Base-by-base conservation (phyloP, 345 rosid genomes). In the Xanthoceras sorbifolium region DNA sequence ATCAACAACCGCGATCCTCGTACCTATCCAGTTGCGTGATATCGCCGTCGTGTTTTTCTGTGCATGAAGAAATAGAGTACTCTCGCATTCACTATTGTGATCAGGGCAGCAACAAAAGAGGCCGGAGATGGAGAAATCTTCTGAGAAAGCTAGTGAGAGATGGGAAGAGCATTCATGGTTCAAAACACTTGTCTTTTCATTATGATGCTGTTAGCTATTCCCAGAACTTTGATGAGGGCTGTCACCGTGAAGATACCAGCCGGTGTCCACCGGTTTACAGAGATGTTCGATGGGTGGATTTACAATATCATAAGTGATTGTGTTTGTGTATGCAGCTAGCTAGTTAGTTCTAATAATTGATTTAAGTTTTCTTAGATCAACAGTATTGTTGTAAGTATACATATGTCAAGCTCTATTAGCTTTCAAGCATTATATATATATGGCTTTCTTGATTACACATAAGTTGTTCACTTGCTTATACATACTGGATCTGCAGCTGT, bases 131-230 rank as follows among this genome's bases (percentile, higher is more conserved):
- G 89, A 71, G 88, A 68, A 77, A 81, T 62, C 61, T 91, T 20
- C 77, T 91, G 22, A 86, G 86, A 78, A 85, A 84, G 78, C 42
- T 90, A 26, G 84, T 84, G 28, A 83, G 75, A 29, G 85, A 83
- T 23, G 87, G 82, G 42, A 86, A 71, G 82, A 82, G 63, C 81
- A 26, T 78, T 2, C 78, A 80, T 71, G 86, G 88, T 75, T 81
- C 90, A 0, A 90, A 87, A 57, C 90, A 84, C 9, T 72, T 87
- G 71, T 83, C 94, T 31, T 91, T 90, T 69, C 94, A 85, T 55
- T 93, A 91, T 50, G 98, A 93, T 44, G 93, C 89, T 40, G 88
- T 88, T 71, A 93, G 98, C 81, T 93, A 93, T 71, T 82, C 92
- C 0, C 91, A 86, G 86, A 93, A 93, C 29, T 93, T 93, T 44